A percentile compares a stretch with the other conserved stretches of the same genome.
phyloP scores from a whole-genome alignment of 1,139 yeast genomes.

The Scheffersomyces parashehatae region DNA sequence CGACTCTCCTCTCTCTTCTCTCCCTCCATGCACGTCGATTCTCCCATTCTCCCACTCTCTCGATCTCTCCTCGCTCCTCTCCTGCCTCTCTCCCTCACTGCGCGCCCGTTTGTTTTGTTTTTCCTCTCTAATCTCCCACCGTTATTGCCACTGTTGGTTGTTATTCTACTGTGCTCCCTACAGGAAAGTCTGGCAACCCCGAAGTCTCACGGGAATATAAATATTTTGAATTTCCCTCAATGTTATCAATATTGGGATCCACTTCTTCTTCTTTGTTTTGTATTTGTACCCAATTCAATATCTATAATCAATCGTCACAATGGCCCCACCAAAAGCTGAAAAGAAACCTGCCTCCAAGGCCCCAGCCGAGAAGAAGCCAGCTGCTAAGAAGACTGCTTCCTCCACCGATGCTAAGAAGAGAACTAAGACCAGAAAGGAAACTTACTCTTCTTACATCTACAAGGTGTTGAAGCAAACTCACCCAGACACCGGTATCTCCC shows the following conservation, averaged over 20 bases:
- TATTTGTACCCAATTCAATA: conserved; percentile 13
- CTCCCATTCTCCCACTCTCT: no score
- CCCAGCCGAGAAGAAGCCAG: conserved; percentile 96
- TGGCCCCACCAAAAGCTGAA: conserved; percentile 85
- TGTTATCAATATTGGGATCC: background rate
- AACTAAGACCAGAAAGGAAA: conserved; percentile 96
- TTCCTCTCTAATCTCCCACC: no score
- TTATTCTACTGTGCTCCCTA: no score
- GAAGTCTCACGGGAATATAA: no score
- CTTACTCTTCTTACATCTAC: conserved; percentile 98
- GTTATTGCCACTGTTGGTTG: no score
- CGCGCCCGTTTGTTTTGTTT: no score
- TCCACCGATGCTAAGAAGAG: conserved; percentile 84
- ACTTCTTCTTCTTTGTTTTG: conserved; percentile 8
- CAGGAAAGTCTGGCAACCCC: no score
- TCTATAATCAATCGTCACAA: conserved; percentile 32
- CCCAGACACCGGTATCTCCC: conserved; percentile 99
- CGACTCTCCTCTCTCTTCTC: no score
- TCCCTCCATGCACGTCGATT: no score
- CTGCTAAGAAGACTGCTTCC: conserved; percentile 90
- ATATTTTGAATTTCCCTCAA: conserved; percentile 42
- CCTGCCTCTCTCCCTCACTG: no score
- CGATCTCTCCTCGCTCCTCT: no score
- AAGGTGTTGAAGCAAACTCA: conserved; percentile 98
- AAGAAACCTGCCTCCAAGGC: conserved; percentile 99